Conservation (phyloP, 306 rosid species). For the Boehmeria nivea region DNA sequence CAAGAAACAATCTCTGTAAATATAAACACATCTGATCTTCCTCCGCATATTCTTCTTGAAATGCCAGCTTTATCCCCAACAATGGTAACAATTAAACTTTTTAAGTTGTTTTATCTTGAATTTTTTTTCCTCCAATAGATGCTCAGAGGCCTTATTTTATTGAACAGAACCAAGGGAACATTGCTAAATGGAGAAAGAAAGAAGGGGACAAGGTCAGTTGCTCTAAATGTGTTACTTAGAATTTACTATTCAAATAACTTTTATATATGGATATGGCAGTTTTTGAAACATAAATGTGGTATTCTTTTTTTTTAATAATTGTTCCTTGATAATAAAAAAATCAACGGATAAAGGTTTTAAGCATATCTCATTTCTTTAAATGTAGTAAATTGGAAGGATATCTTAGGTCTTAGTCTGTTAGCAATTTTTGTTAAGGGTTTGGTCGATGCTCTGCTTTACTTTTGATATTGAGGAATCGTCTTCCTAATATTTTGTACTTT, state of each 20-base stretch:
- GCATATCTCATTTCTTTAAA: too few relatives aligned
- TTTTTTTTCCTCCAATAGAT: constrained; percentile 22
- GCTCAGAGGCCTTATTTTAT: constrained; percentile 11
- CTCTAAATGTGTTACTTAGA: constrained; percentile 18
- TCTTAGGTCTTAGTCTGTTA: too few relatives aligned
- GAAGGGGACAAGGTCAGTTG: constrained; percentile 97
- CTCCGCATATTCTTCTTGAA: constrained; percentile 68
- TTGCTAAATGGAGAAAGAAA: constrained; percentile 79
- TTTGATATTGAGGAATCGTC: too few relatives aligned
- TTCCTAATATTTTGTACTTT: too few relatives aligned
- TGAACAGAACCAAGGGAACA: constrained; percentile 81
- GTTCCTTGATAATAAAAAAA: too few relatives aligned
- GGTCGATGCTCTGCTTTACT: too few relatives aligned
- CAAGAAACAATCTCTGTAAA: constrained; percentile 47
- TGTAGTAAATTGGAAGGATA: too few relatives aligned
- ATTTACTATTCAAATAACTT: constrained; percentile 3
- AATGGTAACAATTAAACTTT: constrained; percentile 50
- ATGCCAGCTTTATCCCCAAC: constrained; percentile 99
- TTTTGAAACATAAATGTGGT: too few relatives aligned
- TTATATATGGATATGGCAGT: background rate
- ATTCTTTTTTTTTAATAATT: too few relatives aligned
- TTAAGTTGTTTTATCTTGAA: constrained; percentile 6
- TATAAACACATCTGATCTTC: constrained; percentile 60
- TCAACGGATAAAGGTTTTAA: too few relatives aligned
- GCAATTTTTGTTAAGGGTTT: too few relatives aligned